A percentile compares a stretch with the other conserved stretches of the same genome.
phyloP scores from a whole-genome alignment of 179 eudicot genomes.

The Amaranthus tricolor region DNA sequence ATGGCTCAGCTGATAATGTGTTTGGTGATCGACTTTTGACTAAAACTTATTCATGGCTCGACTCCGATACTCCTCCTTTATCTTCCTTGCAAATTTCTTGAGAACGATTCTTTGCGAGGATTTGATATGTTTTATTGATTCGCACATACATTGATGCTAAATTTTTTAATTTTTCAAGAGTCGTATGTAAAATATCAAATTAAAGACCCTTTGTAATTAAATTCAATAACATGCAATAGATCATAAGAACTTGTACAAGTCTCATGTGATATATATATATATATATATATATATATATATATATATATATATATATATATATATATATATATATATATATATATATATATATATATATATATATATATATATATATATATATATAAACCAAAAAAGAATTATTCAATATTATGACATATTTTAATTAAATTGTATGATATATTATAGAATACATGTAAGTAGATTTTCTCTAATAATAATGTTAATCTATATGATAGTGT shows the following conservation, averaged over 20 bases:
- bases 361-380: too few relatives aligned
- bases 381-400: too few relatives aligned
- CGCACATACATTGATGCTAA: neutral
- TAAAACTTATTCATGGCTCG: slow-evolving; percentile 9
- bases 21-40: slow-evolving; percentile 31
- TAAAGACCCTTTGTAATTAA: neutral
- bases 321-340: too few relatives aligned
- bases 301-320: too few relatives aligned
- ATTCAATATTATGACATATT: too few relatives aligned
- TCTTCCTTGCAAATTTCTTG: slow-evolving; percentile 24
- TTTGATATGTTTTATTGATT: neutral
- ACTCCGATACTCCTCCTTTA: slow-evolving; percentile 30
- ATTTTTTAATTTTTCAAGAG: too few relatives aligned
- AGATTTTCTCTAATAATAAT: too few relatives aligned
- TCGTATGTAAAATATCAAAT: neutral
- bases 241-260: neutral
- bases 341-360: too few relatives aligned
- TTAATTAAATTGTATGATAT: too few relatives aligned
- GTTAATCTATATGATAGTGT: too few relatives aligned
- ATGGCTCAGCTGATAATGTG: slow-evolving; percentile 22
- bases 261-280: neutral
- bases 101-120: neutral
- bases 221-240: neutral
- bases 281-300: too few relatives aligned
- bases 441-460: too few relatives aligned